A percentile compares a stretch with the other conserved stretches of the same genome.
phyloP scores from a whole-genome alignment of 805 yeast genomes.

The Yarrowia yakushimensis region DNA sequence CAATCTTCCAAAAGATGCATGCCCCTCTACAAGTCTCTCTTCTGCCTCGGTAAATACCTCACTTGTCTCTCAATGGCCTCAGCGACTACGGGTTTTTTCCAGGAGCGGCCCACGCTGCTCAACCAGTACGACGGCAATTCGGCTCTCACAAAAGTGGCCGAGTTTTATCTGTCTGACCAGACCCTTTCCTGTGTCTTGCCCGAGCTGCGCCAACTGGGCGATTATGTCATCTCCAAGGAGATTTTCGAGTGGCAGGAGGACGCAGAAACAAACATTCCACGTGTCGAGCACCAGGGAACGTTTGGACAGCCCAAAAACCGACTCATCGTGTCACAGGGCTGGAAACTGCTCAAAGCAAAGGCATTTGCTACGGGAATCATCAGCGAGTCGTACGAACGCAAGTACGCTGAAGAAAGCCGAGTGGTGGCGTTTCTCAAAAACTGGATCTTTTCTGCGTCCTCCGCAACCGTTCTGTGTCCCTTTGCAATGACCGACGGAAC shows the following conservation, averaged over 20 bases:
- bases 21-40: no score
- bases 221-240: constrained; percentile 30
- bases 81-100: constrained; percentile 34
- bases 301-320: constrained; percentile 33
- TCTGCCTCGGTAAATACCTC: no score
- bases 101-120: constrained; percentile 31
- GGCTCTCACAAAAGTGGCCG: constrained; percentile 31
- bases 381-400: constrained; percentile 35
- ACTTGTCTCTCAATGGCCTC: no score
- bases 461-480: constrained; percentile 37
- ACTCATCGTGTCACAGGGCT: constrained; percentile 36
- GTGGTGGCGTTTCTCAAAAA: constrained; percentile 33
- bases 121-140: constrained; percentile 33
- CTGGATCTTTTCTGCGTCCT: constrained; percentile 34
- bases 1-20: no score
- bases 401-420: constrained; percentile 31
- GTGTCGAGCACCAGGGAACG: constrained; percentile 34
- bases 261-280: constrained; percentile 35
- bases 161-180: constrained; percentile 27
- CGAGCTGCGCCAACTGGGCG: constrained; percentile 32
- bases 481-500: constrained; percentile 40
- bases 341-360: constrained; percentile 33
- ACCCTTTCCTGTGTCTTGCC: constrained; percentile 17
- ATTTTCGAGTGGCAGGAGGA: constrained; percentile 34
- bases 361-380: constrained; percentile 32